Evolutionary conservation across 305 asterid species (phyloP), one percentile per base, ranked within the genome.

Genomic region (Galium porrigens): DNA sequence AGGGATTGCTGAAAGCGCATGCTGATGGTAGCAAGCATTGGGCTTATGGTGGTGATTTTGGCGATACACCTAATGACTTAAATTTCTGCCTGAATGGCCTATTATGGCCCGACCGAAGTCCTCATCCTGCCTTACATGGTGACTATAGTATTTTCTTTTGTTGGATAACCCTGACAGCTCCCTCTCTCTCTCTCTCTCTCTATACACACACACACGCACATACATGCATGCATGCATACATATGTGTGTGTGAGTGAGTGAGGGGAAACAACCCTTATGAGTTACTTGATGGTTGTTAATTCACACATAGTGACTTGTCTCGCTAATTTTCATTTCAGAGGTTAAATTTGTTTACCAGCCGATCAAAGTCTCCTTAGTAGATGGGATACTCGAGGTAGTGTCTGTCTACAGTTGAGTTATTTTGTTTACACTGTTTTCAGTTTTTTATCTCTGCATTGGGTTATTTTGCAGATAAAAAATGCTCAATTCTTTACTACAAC

Each of bases 1-100:
- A 91, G 96, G 98, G 76, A 69, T 69, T 92, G 66, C 76, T 87
- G 65, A 87, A 87, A 83, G 94, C 82, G 75, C 85, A 88, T 54
- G 58, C 74, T 58, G 82, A 83, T 70, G 91, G 96, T 67, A 76
- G 59, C 49, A 89, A 87, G 73, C 86, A 81, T 65, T 92, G 99
- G 99, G 99, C 96, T 46, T 89, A 89, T 76, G 99, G 99, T 68
- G 99, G 99, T 27, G 95, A 92, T 80, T 92, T 92, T 73, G 96
- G 96, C 68, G 99, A 92, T 78, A 71, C 51, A 63, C 97, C 97
- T 54, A 89, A 89, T 64, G 99, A 92, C 80, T 84, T 75, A 46
- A 92, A 89, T 83, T 92, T 89, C 73, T 92, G 99, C 70, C 84
- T 92, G 56, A 92, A 92, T 76, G 99, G 99, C 67, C 65, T 92